Conservation (phyloP, 2,329 filamentous ascomycete species). For the Aspergillus sp. region DNA sequence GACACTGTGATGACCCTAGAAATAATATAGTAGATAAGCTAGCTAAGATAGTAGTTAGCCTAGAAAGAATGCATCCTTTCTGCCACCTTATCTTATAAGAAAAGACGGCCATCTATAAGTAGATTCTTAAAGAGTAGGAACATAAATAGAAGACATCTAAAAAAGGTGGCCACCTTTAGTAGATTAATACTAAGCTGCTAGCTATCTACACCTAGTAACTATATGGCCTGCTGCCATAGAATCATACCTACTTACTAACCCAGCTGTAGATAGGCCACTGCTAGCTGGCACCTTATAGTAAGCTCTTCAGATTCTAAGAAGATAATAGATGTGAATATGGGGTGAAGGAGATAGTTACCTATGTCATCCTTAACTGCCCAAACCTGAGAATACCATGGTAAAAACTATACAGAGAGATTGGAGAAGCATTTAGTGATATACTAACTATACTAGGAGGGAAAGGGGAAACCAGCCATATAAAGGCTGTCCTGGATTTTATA, state of each 20-base stretch:
- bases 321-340: conserved; percentile 10
- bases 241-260: conserved; percentile 9
- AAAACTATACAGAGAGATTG: conserved; percentile 1
- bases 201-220: conserved; percentile 1
- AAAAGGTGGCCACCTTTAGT: background rate
- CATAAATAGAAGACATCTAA: background rate
- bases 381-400: background rate
- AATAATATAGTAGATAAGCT: background rate
- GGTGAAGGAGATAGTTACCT: conserved; percentile 7
- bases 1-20: background rate
- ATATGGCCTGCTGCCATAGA: conserved; percentile 1
- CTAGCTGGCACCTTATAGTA: conserved; percentile 7
- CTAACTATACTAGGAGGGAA: conserved; percentile 3
- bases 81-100: background rate
- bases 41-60: background rate
- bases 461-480: too few relatives aligned
- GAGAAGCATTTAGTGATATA: conserved; percentile 1
- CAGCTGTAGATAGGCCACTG: conserved; percentile 12
- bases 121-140: background rate
- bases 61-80: background rate
- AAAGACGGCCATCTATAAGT: background rate
- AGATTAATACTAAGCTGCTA: background rate
- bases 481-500: conserved; percentile 7
- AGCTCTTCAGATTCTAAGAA: conserved; percentile 2
- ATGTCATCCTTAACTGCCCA: conserved; percentile 9